Base-by-base conservation (phyloP, 306 rosid genomes). In the Spatholobus suberectus region DNA sequence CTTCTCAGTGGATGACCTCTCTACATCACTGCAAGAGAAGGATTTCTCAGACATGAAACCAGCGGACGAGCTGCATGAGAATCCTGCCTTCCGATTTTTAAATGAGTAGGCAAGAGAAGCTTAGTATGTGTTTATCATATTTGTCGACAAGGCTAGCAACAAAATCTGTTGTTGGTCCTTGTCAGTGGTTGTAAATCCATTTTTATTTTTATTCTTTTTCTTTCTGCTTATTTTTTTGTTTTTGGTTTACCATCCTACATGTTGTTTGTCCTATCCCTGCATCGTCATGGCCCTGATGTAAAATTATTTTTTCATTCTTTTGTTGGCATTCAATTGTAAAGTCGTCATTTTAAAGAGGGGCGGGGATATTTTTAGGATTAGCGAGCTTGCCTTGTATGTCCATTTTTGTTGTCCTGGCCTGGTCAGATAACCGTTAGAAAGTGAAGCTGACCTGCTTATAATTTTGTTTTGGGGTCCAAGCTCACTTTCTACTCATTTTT, bases 1-100 rank as follows among this genome's bases (percentile, higher is more conserved):
- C 47, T 96, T 96, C 91, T 92, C 99, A 77, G 98, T 94, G 35
- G 99, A 96, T 32, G 99, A 96, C 87, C 94, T 96, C 83, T 92
- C 98, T 20, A 92, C 96, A 10, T 80, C 97, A 35, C 72, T 91
- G 84, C 94, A 91, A 87, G 94, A 91, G 85, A 96, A 87, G 89
- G 98, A 96, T 6, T 96, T 96, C 89, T 83, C 95, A 0, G 98
- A 91, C 32, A 91, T 96, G 88, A 89, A 90, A 89, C 85, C 95
- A 20, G 94, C 98, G 3, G 98, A 94, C 0, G 97, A 91, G 80
- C 94, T 96, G 78, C 88, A 92, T 26, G 98, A 91, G 87, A 92
- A 89, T 76, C 91, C 92, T 1, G 97, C 97, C 97, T 96, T 96
- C 88, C 92, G 87, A 79, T 96, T 96, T 96, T 94, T 96, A 81